These are phyloP conservation scores for Xanthoparmelia taractica DNA, from an alignment of 495 filamentous ascomycete genomes.

Conservation along the genomic window DNA sequence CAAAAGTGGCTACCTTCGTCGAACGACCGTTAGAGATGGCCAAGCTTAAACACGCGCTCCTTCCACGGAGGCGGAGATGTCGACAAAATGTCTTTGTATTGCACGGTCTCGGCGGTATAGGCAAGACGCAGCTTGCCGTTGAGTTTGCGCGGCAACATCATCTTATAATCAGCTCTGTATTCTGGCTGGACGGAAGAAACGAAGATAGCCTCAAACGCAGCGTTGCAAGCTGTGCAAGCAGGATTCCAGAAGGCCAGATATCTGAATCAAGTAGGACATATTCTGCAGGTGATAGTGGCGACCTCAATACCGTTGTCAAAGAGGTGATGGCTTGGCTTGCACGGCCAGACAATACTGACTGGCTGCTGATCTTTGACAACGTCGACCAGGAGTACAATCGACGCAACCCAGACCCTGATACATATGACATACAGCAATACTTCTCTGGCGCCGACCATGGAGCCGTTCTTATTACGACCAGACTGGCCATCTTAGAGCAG, in stretches of 20 bases:
- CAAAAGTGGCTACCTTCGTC: slow-evolving; percentile 24
- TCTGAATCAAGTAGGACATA: slow-evolving; percentile 9
- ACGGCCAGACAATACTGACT: too few species aligned
- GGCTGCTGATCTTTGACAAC: too few species aligned
- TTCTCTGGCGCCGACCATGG: slow-evolving; percentile 33
- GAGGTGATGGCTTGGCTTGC: too few species aligned
- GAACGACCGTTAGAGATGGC: slow-evolving; percentile 24
- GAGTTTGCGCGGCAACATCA: slow-evolving; percentile 12
- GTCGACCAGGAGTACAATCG: too few species aligned
- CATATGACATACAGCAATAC: slow-evolving; percentile 33
- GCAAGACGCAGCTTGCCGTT: too few species aligned
- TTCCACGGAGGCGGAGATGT: slow-evolving; percentile 7
- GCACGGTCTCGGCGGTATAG: too few species aligned
- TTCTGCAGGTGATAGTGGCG: not conserved
- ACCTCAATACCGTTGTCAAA: too few species aligned
- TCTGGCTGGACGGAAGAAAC: slow-evolving; percentile 24
- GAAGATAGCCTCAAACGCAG: slow-evolving; percentile 25
- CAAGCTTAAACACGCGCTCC: slow-evolving; percentile 23
- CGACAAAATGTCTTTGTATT: too few species aligned
- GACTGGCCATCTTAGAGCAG: slow-evolving; percentile 20
- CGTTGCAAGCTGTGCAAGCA: slow-evolving; percentile 18
- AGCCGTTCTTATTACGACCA: slow-evolving; percentile 37
- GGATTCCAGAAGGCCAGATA: slow-evolving; percentile 18
- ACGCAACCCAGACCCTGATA: too few species aligned
- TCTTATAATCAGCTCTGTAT: slow-evolving; percentile 21